A percentile compares a stretch with the other conserved stretches of the same genome.
Evolutionary conservation across 805 yeast species (phyloP).

Genomic region (Candida koratica): DNA sequence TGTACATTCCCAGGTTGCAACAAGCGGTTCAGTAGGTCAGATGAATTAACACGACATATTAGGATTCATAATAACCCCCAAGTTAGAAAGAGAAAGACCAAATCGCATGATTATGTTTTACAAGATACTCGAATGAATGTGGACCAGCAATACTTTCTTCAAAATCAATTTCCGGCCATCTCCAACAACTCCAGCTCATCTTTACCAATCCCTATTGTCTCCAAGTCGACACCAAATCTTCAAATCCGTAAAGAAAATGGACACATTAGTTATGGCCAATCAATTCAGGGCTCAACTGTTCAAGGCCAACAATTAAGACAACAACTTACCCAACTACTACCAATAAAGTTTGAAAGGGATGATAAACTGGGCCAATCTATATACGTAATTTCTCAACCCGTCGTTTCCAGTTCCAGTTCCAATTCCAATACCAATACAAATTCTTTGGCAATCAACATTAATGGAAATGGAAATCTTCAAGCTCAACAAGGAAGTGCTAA

Average conservation of each 20-base stretch:
- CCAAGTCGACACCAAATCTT: slow-evolving; percentile 7
- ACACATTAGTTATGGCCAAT: slow-evolving; percentile 5
- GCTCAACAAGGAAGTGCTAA: slow-evolving; percentile 20
- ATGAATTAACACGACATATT: slow-evolving; percentile 82
- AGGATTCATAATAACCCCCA: slow-evolving; percentile 69
- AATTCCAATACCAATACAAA: slow-evolving; percentile 6
- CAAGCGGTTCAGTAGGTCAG: slow-evolving; percentile 74
- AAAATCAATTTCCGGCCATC: slow-evolving; percentile 3
- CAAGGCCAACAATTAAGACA: slow-evolving; percentile 8
- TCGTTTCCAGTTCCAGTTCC: slow-evolving; percentile 6
- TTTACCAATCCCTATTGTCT: slow-evolving; percentile 2
- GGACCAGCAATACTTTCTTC: slow-evolving; percentile 11
- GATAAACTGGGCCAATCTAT: slow-evolving; percentile 36
- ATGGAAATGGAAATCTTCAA: slow-evolving; percentile 11
- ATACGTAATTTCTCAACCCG: slow-evolving; percentile 23
- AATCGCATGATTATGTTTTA: slow-evolving; percentile 10
- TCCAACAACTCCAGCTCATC: neutral
- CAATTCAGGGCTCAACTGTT: slow-evolving; percentile 3
- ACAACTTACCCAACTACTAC: slow-evolving; percentile 16
- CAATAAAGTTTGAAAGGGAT: slow-evolving; percentile 28
- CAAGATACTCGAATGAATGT: slow-evolving; percentile 8
- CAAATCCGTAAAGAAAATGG: slow-evolving; percentile 4
- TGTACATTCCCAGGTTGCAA: slow-evolving; percentile 83
- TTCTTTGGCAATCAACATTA: slow-evolving; percentile 1
- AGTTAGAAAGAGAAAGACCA: slow-evolving; percentile 39